Base-by-base conservation (phyloP, 139 green algal genomes). In the Haematococcus sp. region DNA sequence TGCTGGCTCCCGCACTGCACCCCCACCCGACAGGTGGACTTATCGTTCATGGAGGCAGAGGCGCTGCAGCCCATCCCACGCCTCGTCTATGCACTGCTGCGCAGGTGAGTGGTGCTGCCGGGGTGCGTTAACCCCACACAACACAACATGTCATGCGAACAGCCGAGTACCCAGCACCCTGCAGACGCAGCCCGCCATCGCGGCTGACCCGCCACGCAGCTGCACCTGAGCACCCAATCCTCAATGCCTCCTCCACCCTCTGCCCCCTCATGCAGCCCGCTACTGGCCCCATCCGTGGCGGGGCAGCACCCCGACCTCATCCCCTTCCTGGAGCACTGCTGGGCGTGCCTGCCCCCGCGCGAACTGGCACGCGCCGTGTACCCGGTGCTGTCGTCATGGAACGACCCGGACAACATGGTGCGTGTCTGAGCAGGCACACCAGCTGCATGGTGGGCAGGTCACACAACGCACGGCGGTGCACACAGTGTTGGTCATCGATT, bases 41-140 rank as follows among this genome's bases (percentile, higher is more conserved):
- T 91, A 23, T 75, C 74, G 22, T 94, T 97, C 67, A 63, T 66
- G 1, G 72, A 77, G 30, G 80, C 71, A 30, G 77, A 86, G 5
- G 64, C 72, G 3, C 82, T 98, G 55, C 77, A 86, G 43, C 64
- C 83, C 2, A 52, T 98, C 73, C 89, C 91, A 0, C 89, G 92
- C n/a, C 70, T 96, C 28, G 85, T 93, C 25, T 98, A 96, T 75
- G 89, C 87, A 2, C 82, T 98, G 64, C 90, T 98, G 65, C 80
- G 88, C 65, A 84, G 74, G 64, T 72, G 11, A 40, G 23, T 20
- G 52, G 52, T 20, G 19, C 9, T 28, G 16, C 13, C 13, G 13
- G 16, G 15, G 16, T 55, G 15, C 46, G 13, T 55, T 16, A 23
- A 55, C 46, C 46, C n/a, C n/a, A n/a, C n/a, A n/a, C n/a, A n/a